phyloP scores from a whole-genome alignment of 179 eudicot genomes.

The Camellia oleifera region DNA sequence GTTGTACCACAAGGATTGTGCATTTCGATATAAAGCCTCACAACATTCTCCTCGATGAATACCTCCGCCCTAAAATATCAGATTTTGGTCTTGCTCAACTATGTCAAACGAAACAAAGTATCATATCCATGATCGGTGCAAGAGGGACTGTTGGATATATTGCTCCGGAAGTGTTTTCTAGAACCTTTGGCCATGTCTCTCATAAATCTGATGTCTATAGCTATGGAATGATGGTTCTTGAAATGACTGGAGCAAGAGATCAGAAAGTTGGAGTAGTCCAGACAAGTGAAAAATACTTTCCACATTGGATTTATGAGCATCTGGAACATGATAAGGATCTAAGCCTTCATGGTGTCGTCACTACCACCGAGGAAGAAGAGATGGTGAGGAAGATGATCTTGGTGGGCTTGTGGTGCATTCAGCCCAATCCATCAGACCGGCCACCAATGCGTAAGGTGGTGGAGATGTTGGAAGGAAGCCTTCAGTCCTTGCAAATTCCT shows the following conservation, averaged over 20 bases:
- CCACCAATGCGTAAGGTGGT: constrained; percentile 14
- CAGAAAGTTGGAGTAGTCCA: constrained; percentile 6
- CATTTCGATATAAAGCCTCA: constrained; percentile 46
- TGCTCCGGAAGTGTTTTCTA: constrained; percentile 41
- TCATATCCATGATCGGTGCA: constrained; percentile 24
- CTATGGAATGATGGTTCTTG: constrained; percentile 36
- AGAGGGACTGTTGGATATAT: constrained; percentile 39
- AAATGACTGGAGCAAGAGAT: constrained; percentile 26
- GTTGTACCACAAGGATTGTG: constrained; percentile 38
- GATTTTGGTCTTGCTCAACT: constrained; percentile 36
- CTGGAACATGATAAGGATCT: constrained; percentile 17
- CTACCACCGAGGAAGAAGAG: constrained; percentile 18
- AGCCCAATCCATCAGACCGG: constrained; percentile 10
- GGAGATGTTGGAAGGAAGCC: constrained; percentile 16
- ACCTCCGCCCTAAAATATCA: constrained; percentile 33
- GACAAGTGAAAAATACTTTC: constrained; percentile 26
- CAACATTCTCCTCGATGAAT: constrained; percentile 39
- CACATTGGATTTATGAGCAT: constrained; percentile 31
- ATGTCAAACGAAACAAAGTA: constrained; percentile 20
- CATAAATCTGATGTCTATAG: constrained; percentile 35
- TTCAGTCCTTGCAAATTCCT: constrained; percentile 7
- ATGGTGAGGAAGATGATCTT: constrained; percentile 24
- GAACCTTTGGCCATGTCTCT: constrained; percentile 28
- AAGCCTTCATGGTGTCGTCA: background rate
- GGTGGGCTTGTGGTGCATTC: constrained; percentile 40